phyloP scores from a whole-genome alignment of 2,329 filamentous ascomycete species.

The Claviceps sp. region DNA sequence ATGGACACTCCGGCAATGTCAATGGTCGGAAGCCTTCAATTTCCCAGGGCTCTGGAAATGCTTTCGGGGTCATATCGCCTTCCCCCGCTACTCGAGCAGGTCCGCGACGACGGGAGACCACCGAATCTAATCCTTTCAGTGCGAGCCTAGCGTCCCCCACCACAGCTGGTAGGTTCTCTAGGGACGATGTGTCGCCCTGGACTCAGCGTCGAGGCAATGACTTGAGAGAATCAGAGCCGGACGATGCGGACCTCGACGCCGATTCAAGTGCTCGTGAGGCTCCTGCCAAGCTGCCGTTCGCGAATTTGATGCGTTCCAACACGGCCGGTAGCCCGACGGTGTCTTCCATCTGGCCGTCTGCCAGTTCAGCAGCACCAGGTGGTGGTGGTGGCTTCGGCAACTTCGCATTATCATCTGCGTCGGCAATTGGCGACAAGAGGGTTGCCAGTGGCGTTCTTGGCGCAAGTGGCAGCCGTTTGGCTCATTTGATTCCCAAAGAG shows the following conservation, averaged over 20 bases:
- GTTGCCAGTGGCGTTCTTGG: conserved; percentile 50
- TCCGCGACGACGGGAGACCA: conserved; percentile 70
- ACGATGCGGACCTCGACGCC: conserved; percentile 33
- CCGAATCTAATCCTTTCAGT: conserved; percentile 51
- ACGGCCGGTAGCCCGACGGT: conserved; percentile 35
- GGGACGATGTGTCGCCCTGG: conserved; percentile 50
- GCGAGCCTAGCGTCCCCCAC: conserved; percentile 47
- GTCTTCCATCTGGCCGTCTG: conserved; percentile 27
- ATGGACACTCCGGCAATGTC: conserved; percentile 41
- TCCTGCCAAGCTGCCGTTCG: conserved; percentile 25
- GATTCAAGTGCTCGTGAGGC: conserved; percentile 18
- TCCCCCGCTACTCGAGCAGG: conserved; percentile 57
- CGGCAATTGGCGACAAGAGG: conserved; percentile 57
- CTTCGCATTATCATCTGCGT: conserved; percentile 55
- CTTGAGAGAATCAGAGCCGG: conserved; percentile 40
- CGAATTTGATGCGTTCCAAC: conserved; percentile 39
- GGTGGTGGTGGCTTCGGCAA: conserved; percentile 77
- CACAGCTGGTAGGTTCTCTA: conserved; percentile 40
- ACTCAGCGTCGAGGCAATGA: conserved; percentile 41
- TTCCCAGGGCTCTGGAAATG: conserved; percentile 52
- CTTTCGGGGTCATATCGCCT: conserved; percentile 61
- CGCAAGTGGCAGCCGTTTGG: conserved; percentile 74
- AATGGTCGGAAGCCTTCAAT: conserved; percentile 73
- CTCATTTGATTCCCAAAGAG: conserved; percentile 71
- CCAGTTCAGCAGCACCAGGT: conserved; percentile 48